A percentile compares a stretch with the other conserved stretches of the same genome.
phyloP scores from a whole-genome alignment of 2,329 filamentous ascomycete genomes.

The Xylaria sp. region DNA sequence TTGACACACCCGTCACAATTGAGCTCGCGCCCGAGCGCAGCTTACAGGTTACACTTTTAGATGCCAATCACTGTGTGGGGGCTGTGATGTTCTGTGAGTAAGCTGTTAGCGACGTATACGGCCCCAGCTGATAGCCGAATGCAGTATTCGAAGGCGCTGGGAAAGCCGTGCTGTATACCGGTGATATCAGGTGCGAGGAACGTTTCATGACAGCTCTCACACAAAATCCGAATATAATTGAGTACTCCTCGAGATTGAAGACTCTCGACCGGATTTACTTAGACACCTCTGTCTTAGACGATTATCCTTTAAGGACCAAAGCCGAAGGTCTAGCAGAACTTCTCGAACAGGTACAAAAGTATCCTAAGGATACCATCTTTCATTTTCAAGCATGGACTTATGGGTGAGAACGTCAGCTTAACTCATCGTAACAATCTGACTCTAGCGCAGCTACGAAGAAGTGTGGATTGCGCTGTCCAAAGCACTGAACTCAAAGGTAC shows the following conservation, averaged over 20 bases:
- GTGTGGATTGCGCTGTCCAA: conserved; percentile 86
- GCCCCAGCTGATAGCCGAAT: conserved; percentile 12
- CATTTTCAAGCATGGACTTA: conserved; percentile 93
- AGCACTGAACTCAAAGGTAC: conserved; percentile 72
- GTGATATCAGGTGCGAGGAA: conserved; percentile 84
- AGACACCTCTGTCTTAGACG: conserved; percentile 78
- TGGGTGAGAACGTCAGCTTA: conserved; percentile 55
- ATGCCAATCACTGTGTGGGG: conserved; percentile 92
- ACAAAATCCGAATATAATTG: conserved; percentile 77
- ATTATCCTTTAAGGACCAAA: conserved; percentile 67
- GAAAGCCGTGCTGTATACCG: conserved; percentile 85
- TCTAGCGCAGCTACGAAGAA: conserved; percentile 75
- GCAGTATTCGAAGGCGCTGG: conserved; percentile 77
- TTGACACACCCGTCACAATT: conserved; percentile 81
- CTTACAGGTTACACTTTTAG: conserved; percentile 85
- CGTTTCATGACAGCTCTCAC: conserved; percentile 85
- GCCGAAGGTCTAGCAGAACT: conserved; percentile 81
- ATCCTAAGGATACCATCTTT: conserved; percentile 80
- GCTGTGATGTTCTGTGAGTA: conserved; percentile 84
- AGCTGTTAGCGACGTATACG: not conserved
- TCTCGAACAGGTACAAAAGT: conserved; percentile 72
- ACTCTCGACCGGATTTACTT: conserved; percentile 85
- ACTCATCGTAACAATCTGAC: conserved; percentile 9
- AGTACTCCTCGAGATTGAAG: conserved; percentile 75
- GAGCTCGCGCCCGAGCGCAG: conserved; percentile 75